These are phyloP conservation scores for Lepidium campestre DNA, from an alignment of 441 rosid genomes.

Conservation along the genomic window DNA sequence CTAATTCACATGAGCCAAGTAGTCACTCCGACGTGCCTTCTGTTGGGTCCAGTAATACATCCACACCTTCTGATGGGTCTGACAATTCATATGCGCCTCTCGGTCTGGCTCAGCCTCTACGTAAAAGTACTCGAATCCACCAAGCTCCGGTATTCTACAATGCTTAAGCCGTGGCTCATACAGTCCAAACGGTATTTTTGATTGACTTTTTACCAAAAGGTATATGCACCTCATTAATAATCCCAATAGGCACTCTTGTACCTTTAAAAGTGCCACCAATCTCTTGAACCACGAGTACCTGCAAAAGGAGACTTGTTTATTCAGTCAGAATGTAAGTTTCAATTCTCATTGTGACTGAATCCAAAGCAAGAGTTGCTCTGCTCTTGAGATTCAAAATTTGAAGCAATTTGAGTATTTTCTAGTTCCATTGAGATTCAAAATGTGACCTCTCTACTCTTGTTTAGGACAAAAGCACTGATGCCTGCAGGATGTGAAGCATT, in stretches of 20 bases:
- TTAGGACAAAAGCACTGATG: conserved; percentile 4
- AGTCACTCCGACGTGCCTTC: too few relatives aligned
- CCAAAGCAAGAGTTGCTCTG: not conserved
- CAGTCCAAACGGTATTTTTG: too few relatives aligned
- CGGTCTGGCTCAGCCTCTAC: too few relatives aligned
- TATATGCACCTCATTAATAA: not conserved
- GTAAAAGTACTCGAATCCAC: too few relatives aligned
- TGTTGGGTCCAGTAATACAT: too few relatives aligned
- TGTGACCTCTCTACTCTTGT: conserved; percentile 7
- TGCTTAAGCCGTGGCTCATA: too few relatives aligned
- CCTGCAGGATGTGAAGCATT: conserved; percentile 12
- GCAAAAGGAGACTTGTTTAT: not conserved
- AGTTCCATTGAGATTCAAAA: not conserved
- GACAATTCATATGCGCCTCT: too few relatives aligned
- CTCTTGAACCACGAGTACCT: conserved; percentile 7
- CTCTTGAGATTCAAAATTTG: not conserved
- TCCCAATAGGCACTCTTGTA: not conserved
- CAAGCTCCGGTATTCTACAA: too few relatives aligned
- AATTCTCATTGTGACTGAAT: not conserved
- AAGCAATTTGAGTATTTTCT: too few relatives aligned
- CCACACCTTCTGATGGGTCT: too few relatives aligned
- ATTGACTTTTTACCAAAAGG: too few relatives aligned
- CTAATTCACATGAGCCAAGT: too few relatives aligned
- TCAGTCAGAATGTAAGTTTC: not conserved
- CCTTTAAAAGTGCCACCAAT: not conserved